phyloP scores from a whole-genome alignment of 2,329 filamentous ascomycete species.

The Scleromitrula shiraiana region DNA sequence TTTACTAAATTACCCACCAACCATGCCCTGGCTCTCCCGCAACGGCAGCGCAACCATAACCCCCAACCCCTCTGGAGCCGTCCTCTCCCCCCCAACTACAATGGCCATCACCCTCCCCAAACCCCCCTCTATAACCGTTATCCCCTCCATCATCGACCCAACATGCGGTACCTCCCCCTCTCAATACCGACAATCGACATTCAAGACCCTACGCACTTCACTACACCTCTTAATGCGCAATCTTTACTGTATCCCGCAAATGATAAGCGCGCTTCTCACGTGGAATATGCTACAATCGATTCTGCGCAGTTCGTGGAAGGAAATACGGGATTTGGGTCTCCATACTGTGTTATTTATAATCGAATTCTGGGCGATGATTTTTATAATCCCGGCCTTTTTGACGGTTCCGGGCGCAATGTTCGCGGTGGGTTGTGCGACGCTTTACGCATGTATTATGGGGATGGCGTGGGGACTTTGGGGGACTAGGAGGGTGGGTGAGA shows the following conservation, averaged over 20 bases:
- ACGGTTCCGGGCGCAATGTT: conserved; percentile 11
- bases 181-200: conserved; percentile 6
- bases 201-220: not conserved
- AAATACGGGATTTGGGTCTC: conserved; percentile 10
- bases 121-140: conserved; percentile 8
- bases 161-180: conserved; percentile 14
- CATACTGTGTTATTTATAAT: conserved; percentile 10
- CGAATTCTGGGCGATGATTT: conserved; percentile 9
- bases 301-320: not conserved
- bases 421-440: not conserved
- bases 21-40: conserved; percentile 11
- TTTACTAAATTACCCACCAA: not conserved
- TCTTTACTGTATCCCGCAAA: conserved; percentile 9
- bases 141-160: conserved; percentile 16
- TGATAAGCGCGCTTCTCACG: conserved; percentile 4
- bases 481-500: not conserved
- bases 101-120: not conserved
- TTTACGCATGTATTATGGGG: not conserved
- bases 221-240: conserved; percentile 11
- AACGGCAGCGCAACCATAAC: not conserved
- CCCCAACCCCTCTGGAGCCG: not conserved
- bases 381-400: conserved; percentile 11
- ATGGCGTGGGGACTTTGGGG: conserved; percentile 12
- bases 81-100: not conserved
- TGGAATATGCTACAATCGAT: not conserved